phyloP scores from a whole-genome alignment of 2,329 filamentous ascomycete genomes.

The Penicillium decumbens region DNA sequence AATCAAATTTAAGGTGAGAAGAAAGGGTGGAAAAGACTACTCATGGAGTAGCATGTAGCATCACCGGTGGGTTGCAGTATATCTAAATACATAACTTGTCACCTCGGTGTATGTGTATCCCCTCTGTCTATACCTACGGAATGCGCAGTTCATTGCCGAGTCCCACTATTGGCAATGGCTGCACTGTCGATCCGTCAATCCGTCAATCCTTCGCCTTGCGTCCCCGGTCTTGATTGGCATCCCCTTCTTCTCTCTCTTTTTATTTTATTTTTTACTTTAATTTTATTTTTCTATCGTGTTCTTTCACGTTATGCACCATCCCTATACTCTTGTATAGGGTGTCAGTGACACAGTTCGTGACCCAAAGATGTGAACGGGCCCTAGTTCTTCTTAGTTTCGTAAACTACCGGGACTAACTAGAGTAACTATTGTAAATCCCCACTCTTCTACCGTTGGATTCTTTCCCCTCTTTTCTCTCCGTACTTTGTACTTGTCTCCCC shows the following conservation, averaged over 20 bases:
- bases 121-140: conserved; percentile 8
- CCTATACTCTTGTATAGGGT: conserved; percentile 3
- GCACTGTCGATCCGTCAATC: conserved; percentile 38
- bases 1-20: no score
- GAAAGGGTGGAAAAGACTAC: no score
- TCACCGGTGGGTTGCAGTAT: no score
- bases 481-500: neutral
- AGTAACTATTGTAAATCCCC: neutral
- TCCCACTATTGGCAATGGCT: conserved; percentile 37
- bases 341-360: conserved; percentile 24
- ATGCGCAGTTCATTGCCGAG: conserved; percentile 27
- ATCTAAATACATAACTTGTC: no score
- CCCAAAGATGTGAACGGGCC: neutral
- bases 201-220: conserved; percentile 30
- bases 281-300: neutral
- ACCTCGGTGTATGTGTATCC: no score
- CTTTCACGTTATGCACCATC: no score
- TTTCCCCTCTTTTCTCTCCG: neutral
- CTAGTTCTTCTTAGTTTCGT: neutral
- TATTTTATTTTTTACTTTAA: conserved; percentile 1
- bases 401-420: neutral
- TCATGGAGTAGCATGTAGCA: no score
- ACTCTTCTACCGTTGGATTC: neutral
- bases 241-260: neutral
- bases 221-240: conserved; percentile 29